phyloP scores from a whole-genome alignment of 352 stramenopile species.

The Phytophthora agathidicida region DNA sequence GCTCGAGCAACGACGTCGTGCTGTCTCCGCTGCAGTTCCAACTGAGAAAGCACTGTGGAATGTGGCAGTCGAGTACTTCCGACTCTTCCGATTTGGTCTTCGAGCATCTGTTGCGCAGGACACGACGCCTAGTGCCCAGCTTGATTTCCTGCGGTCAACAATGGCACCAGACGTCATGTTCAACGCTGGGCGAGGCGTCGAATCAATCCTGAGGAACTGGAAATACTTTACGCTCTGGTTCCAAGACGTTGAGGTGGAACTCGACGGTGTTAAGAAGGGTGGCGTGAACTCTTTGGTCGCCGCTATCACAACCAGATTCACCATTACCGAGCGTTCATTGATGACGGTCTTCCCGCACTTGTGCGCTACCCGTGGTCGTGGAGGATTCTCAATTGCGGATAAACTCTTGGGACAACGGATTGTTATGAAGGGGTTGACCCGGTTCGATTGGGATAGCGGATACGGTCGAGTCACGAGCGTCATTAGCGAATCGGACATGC shows the following conservation, averaged over 20 bases:
- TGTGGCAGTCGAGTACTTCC: constrained; percentile 31
- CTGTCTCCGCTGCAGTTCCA: constrained; percentile 2
- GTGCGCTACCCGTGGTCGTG: too few species aligned
- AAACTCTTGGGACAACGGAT: constrained; percentile 19
- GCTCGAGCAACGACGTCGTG: constrained; percentile 13
- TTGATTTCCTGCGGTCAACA: constrained; percentile 5
- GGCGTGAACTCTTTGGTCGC: not conserved
- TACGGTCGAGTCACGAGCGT: constrained; percentile 11
- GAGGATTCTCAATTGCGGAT: not conserved
- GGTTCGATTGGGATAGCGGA: constrained; percentile 17
- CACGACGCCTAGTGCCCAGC: not conserved
- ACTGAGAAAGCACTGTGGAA: constrained; percentile 21
- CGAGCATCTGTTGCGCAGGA: not conserved
- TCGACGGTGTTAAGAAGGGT: constrained; percentile 6
- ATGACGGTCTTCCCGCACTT: constrained; percentile 9
- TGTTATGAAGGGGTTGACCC: constrained; percentile 7
- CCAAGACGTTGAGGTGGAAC: constrained; percentile 8
- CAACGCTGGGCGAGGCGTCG: constrained; percentile 9
- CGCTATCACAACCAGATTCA: constrained; percentile 1
- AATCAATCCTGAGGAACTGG: constrained; percentile 18
- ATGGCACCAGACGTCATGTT: constrained; percentile 17
- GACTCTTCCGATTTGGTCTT: constrained; percentile 24
- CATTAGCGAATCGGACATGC: constrained; percentile 22
- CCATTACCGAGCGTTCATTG: constrained; percentile 8
- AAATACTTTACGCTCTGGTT: constrained; percentile 15